Conservation (phyloP, 441 rosid species). For the Eruca vesicaria region DNA sequence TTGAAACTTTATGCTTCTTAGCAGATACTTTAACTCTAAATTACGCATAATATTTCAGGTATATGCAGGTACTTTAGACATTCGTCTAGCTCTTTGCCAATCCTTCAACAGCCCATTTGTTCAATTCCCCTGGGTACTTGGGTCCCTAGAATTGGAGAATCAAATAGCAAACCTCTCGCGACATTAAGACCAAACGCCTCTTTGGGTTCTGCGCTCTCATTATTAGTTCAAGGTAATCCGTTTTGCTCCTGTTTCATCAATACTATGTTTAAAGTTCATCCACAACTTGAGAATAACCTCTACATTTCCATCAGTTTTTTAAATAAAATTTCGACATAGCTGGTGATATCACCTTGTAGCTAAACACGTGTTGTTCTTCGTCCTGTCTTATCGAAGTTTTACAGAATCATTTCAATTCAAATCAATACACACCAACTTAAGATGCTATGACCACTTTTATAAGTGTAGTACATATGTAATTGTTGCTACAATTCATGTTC, state of each 20-base stretch:
- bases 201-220: conserved; percentile 60
- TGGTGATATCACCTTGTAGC: conserved; percentile 9
- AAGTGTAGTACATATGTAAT: too few relatives aligned
- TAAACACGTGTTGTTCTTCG: conserved; percentile 5
- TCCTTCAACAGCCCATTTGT: conserved; percentile 68
- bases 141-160: conserved; percentile 69
- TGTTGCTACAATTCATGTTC: too few relatives aligned
- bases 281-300: not conserved
- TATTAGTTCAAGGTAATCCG: conserved; percentile 65
- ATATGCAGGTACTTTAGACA: conserved; percentile 73
- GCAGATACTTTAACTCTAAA: conserved; percentile 22
- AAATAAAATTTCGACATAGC: not conserved
- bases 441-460: not conserved
- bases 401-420: not conserved
- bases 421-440: not conserved
- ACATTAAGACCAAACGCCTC: conserved; percentile 60
- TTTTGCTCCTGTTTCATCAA: conserved; percentile 1
- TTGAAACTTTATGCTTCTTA: not conserved
- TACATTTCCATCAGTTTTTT: not conserved
- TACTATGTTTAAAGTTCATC: too few relatives aligned
- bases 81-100: conserved; percentile 65
- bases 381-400: not conserved
- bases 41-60: conserved; percentile 43
- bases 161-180: conserved; percentile 53
- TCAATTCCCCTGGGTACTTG: conserved; percentile 66